Conservation (phyloP, 768 basidiomycete species). For the Coprinellus micaceus region DNA sequence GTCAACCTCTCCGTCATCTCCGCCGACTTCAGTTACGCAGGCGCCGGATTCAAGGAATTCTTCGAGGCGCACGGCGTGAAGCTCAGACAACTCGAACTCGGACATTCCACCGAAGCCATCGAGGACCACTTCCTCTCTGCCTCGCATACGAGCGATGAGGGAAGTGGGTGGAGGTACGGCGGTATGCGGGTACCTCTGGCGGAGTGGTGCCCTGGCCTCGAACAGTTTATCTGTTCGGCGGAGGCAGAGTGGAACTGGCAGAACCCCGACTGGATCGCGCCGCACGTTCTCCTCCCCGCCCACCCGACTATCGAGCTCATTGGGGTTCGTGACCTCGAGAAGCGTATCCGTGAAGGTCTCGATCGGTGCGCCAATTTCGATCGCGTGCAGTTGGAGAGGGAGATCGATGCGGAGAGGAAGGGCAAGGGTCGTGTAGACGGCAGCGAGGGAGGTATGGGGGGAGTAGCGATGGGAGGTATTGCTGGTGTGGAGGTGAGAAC, state of each 20-base stretch:
- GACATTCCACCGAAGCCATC: slow-evolving; percentile 64
- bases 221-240: slow-evolving; percentile 68
- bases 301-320: slow-evolving; percentile 63
- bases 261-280: slow-evolving; percentile 76
- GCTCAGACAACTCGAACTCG: slow-evolving; percentile 65
- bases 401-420: neutral
- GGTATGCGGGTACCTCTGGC: slow-evolving; percentile 32
- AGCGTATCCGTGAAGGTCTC: slow-evolving; percentile 34
- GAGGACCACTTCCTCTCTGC: slow-evolving; percentile 51
- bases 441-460: neutral
- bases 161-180: slow-evolving; percentile 28
- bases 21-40: slow-evolving; percentile 67
- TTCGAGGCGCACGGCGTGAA: slow-evolving; percentile 62
- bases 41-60: slow-evolving; percentile 59
- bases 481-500: too few species aligned
- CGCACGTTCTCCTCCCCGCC: slow-evolving; percentile 66
- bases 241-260: slow-evolving; percentile 83
- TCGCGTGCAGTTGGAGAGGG: slow-evolving; percentile 18
- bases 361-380: slow-evolving; percentile 21
- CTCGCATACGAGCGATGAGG: slow-evolving; percentile 31
- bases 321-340: slow-evolving; percentile 69
- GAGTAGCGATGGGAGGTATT: too few species aligned
- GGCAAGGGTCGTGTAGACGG: neutral
- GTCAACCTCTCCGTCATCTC: slow-evolving; percentile 64
- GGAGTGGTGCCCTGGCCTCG: slow-evolving; percentile 67